Conservation (phyloP, 2,329 filamentous ascomycete species). For the Chrysoporthe deuterocubensis region DNA sequence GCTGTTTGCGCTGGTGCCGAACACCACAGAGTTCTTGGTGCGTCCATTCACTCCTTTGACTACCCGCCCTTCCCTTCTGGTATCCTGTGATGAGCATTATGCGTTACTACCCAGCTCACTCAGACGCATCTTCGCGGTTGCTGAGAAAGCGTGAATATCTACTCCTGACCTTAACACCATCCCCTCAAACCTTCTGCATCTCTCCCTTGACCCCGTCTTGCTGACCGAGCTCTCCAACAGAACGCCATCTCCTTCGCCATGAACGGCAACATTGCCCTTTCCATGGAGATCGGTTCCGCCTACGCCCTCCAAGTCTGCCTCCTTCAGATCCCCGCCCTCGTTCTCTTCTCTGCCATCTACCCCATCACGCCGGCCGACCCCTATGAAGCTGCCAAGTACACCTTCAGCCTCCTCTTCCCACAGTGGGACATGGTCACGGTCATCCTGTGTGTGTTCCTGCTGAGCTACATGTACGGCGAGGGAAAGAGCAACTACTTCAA, state of each 20-base stretch:
- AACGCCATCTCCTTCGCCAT: slow-evolving; percentile 99
- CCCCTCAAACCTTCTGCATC: slow-evolving; percentile 4
- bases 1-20: slow-evolving; percentile 93
- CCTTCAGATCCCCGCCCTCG: slow-evolving; percentile 89
- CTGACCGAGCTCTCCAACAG: slow-evolving; percentile 43
- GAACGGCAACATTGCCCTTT: slow-evolving; percentile 98
- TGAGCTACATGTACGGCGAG: slow-evolving; percentile 97
- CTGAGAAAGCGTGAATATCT: slow-evolving; percentile 24
- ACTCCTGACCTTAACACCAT: slow-evolving; percentile 21
- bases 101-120: slow-evolving; percentile 30
- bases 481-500: slow-evolving; percentile 99
- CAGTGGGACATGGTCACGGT: slow-evolving; percentile 99
- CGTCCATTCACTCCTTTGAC: slow-evolving; percentile 38
- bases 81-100: slow-evolving; percentile 26
- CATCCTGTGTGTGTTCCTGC: slow-evolving; percentile 91
- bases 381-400: slow-evolving; percentile 58
- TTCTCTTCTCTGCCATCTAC: slow-evolving; percentile 85
- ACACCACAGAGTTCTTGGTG: slow-evolving; percentile 96
- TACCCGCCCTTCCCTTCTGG: background rate
- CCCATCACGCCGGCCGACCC: slow-evolving; percentile 47
- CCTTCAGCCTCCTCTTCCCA: slow-evolving; percentile 89
- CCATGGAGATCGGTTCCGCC: slow-evolving; percentile 98
- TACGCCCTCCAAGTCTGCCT: slow-evolving; percentile 97
- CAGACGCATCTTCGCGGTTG: slow-evolving; percentile 20
- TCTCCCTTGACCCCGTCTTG: background rate